These are phyloP conservation scores for Mortierella sp. DNA, from an alignment of 371 early-diverging fungal genomes.

Conservation along the genomic window DNA sequence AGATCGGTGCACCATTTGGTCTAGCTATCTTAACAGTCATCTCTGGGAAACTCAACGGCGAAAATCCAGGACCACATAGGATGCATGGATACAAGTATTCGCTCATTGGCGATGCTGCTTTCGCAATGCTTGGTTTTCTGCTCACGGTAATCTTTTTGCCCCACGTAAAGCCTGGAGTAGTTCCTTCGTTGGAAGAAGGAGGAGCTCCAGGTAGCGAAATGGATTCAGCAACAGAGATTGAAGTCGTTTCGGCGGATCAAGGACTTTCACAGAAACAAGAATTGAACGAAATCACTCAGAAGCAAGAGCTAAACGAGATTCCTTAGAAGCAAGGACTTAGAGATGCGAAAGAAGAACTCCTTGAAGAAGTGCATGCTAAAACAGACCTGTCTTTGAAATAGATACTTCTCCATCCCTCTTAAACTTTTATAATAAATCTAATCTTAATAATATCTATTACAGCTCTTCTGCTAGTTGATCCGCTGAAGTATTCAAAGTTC, in stretches of 20 bases:
- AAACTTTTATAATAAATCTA: neutral
- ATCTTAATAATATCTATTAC: constrained; percentile 1
- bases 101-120: constrained; percentile 26
- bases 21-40: constrained; percentile 50
- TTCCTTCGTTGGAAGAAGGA: constrained; percentile 33
- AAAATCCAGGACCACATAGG: constrained; percentile 16
- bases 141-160: constrained; percentile 42
- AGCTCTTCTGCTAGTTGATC: constrained; percentile 37
- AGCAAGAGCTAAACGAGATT: constrained; percentile 1
- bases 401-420: neutral
- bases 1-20: constrained; percentile 53
- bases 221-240: constrained; percentile 4
- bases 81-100: constrained; percentile 53
- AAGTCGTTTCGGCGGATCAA: neutral
- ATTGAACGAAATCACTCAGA: neutral
- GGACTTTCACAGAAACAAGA: constrained; percentile 7
- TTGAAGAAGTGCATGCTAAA: neutral
- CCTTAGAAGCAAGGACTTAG: constrained; percentile 7
- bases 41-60: constrained; percentile 44
- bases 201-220: constrained; percentile 22
- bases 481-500: constrained; percentile 29
- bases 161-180: constrained; percentile 24
- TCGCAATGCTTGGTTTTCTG: constrained; percentile 31
- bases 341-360: constrained; percentile 12
- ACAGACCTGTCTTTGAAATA: neutral